Evolutionary conservation across 176 grass and related monocot species (phyloP).

Genomic region (Pontederia crassipes): DNA sequence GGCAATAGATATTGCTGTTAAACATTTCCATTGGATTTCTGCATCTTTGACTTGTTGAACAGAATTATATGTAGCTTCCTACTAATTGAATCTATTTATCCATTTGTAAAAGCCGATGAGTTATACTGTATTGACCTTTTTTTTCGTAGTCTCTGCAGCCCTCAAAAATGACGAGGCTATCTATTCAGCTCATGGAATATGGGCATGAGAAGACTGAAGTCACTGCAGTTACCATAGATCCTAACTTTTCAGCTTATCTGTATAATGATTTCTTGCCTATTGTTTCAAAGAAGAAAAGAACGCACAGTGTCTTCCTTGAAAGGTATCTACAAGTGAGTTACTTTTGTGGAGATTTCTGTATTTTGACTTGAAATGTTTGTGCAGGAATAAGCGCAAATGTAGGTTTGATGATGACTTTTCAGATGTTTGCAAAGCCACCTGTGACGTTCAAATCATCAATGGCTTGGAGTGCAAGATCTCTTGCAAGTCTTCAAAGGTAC

Average conservation of each 20-base stretch:
- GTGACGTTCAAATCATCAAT: conserved; percentile 59
- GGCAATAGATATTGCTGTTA: too few species aligned
- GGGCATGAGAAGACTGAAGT: conserved; percentile 51
- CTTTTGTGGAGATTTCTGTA: conserved; percentile 3
- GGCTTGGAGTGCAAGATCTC: conserved; percentile 98
- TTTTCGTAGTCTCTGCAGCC: conserved; percentile 19
- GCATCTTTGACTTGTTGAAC: too few species aligned
- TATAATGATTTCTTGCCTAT: conserved; percentile 48
- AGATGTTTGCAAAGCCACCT: conserved; percentile 40
- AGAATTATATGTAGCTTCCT: too few species aligned
- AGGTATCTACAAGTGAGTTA: conserved; percentile 31
- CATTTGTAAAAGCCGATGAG: too few species aligned
- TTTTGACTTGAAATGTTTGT: conserved; percentile 6
- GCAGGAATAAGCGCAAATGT: conserved; percentile 73
- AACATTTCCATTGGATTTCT: too few species aligned
- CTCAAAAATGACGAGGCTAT: conserved; percentile 31
- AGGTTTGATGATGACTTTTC: conserved; percentile 41
- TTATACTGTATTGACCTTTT: background rate
- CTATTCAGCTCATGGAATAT: conserved; percentile 55
- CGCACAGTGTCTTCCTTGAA: conserved; percentile 54
- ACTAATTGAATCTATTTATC: too few species aligned
- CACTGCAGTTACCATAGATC: conserved; percentile 36
- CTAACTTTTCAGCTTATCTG: conserved; percentile 37
- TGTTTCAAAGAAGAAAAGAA: conserved; percentile 34
- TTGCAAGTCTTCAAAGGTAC: conserved; percentile 68